Conservation (phyloP, 495 filamentous ascomycete species). For the Letharia lupina region DNA sequence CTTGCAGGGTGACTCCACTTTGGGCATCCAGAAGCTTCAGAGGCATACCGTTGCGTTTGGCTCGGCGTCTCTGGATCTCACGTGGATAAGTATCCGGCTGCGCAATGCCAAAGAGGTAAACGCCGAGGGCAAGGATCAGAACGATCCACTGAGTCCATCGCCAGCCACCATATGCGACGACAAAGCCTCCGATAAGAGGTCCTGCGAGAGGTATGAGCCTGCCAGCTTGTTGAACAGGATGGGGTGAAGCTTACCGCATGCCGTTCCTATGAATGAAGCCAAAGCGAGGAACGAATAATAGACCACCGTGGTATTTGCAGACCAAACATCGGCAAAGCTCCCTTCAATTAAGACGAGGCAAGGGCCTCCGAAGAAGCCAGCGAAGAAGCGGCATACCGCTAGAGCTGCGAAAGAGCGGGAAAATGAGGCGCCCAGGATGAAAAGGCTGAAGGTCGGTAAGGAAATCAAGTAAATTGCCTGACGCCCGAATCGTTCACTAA, state of each 20-base stretch:
- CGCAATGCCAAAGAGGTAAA: constrained; percentile 31
- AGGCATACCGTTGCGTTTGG: constrained; percentile 25
- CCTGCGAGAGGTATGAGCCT: constrained; percentile 21
- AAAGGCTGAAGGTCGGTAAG: constrained; percentile 31
- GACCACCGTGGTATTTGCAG: constrained; percentile 28
- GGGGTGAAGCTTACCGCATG: constrained; percentile 24
- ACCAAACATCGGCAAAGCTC: constrained; percentile 40
- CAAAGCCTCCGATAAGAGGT: constrained; percentile 33
- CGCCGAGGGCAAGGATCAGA: constrained; percentile 29
- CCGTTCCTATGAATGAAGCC: constrained; percentile 32
- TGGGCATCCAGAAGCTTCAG: constrained; percentile 23
- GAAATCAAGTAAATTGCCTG: constrained; percentile 30
- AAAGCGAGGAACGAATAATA: constrained; percentile 33
- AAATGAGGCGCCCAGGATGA: constrained; percentile 32
- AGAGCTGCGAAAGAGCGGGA: constrained; percentile 30
- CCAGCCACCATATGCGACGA: constrained; percentile 30
- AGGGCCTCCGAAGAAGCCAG: constrained; percentile 37
- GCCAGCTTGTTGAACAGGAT: background rate
- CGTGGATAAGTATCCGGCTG: constrained; percentile 37
- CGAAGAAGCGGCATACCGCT: constrained; percentile 36
- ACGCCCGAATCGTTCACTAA: constrained; percentile 34
- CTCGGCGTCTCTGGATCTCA: constrained; percentile 33
- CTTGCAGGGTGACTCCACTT: constrained; percentile 25
- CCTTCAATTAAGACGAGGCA: constrained; percentile 38
- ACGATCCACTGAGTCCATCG: constrained; percentile 36